Evolutionary conservation across 352 stramenopile genomes (phyloP), one percentile per base, ranked within the genome.

Genomic region (Globisporangium camurandrum): DNA sequence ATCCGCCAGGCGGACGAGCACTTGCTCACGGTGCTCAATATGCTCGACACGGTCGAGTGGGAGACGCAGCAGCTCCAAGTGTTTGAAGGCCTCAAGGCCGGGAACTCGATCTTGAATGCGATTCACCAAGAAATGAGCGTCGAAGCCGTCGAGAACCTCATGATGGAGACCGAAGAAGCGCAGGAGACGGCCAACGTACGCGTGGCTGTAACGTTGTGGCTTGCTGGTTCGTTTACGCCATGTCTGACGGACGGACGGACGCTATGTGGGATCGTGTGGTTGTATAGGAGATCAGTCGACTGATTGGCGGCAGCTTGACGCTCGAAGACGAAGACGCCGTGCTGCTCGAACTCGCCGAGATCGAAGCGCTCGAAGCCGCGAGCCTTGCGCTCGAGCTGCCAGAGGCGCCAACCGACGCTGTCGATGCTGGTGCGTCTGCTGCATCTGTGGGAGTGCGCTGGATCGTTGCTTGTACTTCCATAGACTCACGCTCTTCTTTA

Each of bases 41-140:
- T 95, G 73, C 55, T 95, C 50, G 77, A 95, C 62, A 91, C 83
- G 20, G 81, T 95, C 44, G 79, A 94, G 62, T 94, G 84, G 86
- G 83, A 93, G 56, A 85, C 67, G 2, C 81, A 93, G 63, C 84
- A 95, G 61, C 67, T 94, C 38, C 71, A 91, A 64, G 81, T 94
- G 24, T 89, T 95, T 56, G 80, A 94, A 61, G 84, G 82, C 1
- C 74, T 95, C 22, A 93, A 95, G 61, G 79, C 82, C 3, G 84
- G 84, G 40, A 95, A 95, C 55, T 87, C 70, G 20, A 83, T 93
- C 34, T 60, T 95, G 46, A 84, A 95, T 53, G 77, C 80, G 20
- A 89, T 95, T 33, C 84, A 95, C 62, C 83, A 93, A 71, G 81
- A 94, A 54, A 93, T 95, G 76, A 88, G 69, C 1, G 71, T 93